A percentile compares a stretch with the other conserved stretches of the same genome.
Conservation (phyloP, 139 green algal genomes). For the Picochlorum sp. region DNA sequence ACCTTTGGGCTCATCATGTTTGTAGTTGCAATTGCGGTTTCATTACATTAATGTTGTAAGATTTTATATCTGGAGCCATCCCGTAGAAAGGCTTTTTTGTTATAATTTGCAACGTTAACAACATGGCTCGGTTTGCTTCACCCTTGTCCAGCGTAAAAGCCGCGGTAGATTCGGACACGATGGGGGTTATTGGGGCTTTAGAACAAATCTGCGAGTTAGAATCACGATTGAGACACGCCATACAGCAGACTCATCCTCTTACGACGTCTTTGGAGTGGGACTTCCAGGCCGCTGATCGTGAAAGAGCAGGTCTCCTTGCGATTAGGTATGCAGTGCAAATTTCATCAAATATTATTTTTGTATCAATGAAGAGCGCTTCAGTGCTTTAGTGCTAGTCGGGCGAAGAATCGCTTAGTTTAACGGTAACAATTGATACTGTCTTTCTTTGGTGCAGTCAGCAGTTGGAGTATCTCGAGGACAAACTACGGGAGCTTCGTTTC, state of each 20-base stretch:
- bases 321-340: constrained; percentile 21
- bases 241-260: constrained; percentile 38
- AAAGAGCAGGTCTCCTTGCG: constrained; percentile 26
- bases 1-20: no score
- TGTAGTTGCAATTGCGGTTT: no score
- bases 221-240: constrained; percentile 30
- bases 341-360: neutral
- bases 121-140: no score
- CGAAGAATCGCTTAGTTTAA: no score
- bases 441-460: constrained; percentile 26
- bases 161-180: constrained; percentile 12
- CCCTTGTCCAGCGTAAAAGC: neutral
- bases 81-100: no score
- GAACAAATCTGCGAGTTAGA: constrained; percentile 31
- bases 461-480: constrained; percentile 45
- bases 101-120: no score
- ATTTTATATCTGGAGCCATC: no score
- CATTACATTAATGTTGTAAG: no score
- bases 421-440: no score
- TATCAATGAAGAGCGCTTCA: neutral
- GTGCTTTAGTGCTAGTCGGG: no score
- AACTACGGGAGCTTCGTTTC: constrained; percentile 33
- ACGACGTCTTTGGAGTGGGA: constrained; percentile 36
- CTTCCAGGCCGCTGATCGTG: constrained; percentile 22
- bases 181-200: constrained; percentile 30